A percentile compares a stretch with the other conserved stretches of the same genome.
Evolutionary conservation across 2,329 filamentous ascomycete species (phyloP).

Genomic region (Diaporthe longicolla): DNA sequence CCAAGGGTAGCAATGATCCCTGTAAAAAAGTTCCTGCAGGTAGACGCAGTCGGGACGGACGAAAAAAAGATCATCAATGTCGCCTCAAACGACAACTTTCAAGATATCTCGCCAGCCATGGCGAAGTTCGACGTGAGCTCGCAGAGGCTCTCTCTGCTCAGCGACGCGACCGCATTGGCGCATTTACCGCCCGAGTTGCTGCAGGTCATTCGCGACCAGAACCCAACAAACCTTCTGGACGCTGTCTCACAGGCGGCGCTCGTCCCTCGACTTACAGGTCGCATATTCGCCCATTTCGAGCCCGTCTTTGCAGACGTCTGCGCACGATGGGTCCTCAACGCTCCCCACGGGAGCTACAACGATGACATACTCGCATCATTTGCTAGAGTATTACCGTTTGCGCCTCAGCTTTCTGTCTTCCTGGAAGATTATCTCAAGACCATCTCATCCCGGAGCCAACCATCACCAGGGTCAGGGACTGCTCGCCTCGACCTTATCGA

Average conservation of each 20-base stretch:
- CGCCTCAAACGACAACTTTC: constrained; percentile 40
- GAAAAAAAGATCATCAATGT: constrained; percentile 47
- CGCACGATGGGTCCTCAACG: constrained; percentile 79
- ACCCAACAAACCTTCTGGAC: constrained; percentile 77
- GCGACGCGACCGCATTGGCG: constrained; percentile 66
- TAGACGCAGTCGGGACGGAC: constrained; percentile 21
- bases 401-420: constrained; percentile 83
- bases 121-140: constrained; percentile 67
- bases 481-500: constrained; percentile 30
- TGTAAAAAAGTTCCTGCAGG: constrained; percentile 34
- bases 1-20: constrained; percentile 39
- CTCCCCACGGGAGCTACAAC: constrained; percentile 55
- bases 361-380: constrained; percentile 76
- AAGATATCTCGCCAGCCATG: constrained; percentile 59
- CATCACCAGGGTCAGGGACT: constrained; percentile 16
- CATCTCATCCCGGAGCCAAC: constrained; percentile 23
- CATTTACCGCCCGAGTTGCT: constrained; percentile 80
- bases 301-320: constrained; percentile 85
- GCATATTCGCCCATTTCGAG: constrained; percentile 81
- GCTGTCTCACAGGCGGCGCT: constrained; percentile 79
- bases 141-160: constrained; percentile 69
- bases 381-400: constrained; percentile 84
- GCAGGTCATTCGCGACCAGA: constrained; percentile 74
- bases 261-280: constrained; percentile 77
- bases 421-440: constrained; percentile 64